Evolutionary conservation across 2,329 filamentous ascomycete genomes (phyloP), one percentile per base, ranked within the genome.

Genomic region (Aspergillus puulaauensis): DNA sequence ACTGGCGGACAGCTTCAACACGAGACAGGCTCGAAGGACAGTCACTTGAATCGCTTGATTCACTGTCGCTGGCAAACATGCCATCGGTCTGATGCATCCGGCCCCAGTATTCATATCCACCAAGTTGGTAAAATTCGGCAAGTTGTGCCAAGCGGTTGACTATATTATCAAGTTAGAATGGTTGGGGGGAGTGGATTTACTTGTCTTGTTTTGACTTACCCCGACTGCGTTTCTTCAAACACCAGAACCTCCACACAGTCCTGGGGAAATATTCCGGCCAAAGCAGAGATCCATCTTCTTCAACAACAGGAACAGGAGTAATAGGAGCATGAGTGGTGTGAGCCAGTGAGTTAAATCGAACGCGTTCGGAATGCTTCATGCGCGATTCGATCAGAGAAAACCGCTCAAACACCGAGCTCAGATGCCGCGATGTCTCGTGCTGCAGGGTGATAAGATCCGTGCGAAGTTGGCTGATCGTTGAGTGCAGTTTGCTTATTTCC

Each of bases 241-340:
- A 75, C 74, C 74, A 77, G 56, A 77, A 77, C 44, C 72, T 68
- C 74, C 73, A 75, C 7, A 77, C 73, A 1, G 72, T 74, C 31
- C 66, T 61, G 19, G 74, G 74, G 44, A 77, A 76, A 51, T 73
- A 75, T 33, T 71, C 61, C 4, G 74, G 74, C 66, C 68, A 75
- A 44, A 65, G 64, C 17, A 76, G 57, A 6, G 70, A 61, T 12
- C 74, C 74, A 59, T 76, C 71, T 7, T 68, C 66, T 40, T 67
- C 64, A 31, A 76, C 64, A 31, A 71, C 59, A 2, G 74, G 74
- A 3, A 76, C 72, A 27, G 71, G 64, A 8, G 65, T 75, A 43
- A 77, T 74, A 17, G 72, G 72, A 19, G 74, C 74, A 43, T 74
- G 68, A 2, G 70, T 62, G 3, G 72, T 75, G 40, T 73, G 69